These are phyloP conservation scores for Quillaja saponaria DNA, from an alignment of 306 rosid species.

Conservation along the genomic window DNA sequence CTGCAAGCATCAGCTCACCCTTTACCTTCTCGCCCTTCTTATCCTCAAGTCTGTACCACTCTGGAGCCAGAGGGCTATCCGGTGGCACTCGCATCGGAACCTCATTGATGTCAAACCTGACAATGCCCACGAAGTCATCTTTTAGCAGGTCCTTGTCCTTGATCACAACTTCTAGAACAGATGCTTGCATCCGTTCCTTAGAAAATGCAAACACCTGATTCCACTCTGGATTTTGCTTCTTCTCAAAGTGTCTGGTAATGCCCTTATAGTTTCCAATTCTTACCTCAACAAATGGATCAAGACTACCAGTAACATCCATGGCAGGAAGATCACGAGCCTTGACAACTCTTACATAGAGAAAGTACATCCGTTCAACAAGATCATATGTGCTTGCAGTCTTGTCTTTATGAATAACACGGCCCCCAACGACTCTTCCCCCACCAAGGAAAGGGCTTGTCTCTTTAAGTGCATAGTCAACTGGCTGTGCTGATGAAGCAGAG, in stretches of 20 bases:
- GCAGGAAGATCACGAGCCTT: constrained; percentile 75
- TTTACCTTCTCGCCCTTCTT: constrained; percentile 45
- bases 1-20: constrained; percentile 80
- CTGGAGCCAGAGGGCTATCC: constrained; percentile 84
- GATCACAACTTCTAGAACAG: constrained; percentile 62
- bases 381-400: constrained; percentile 81
- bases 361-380: constrained; percentile 79
- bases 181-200: constrained; percentile 68
- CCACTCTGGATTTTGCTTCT: constrained; percentile 76
- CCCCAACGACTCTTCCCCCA: constrained; percentile 88
- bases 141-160: constrained; percentile 58
- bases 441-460: constrained; percentile 96
- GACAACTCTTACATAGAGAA: constrained; percentile 72
- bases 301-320: constrained; percentile 51
- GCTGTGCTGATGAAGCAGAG: constrained; percentile 60
- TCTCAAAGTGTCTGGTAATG: constrained; percentile 65
- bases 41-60: constrained; percentile 71
- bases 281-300: constrained; percentile 74
- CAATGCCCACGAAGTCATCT: constrained; percentile 70
- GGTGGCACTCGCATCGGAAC: constrained; percentile 87
- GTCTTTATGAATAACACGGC: constrained; percentile 65
- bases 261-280: constrained; percentile 82
- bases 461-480: constrained; percentile 75
- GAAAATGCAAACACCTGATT: constrained; percentile 78
- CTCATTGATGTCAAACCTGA: constrained; percentile 80